These are phyloP conservation scores for Lactarius psammicola DNA, from an alignment of 768 basidiomycete species.

Conservation along the genomic window DNA sequence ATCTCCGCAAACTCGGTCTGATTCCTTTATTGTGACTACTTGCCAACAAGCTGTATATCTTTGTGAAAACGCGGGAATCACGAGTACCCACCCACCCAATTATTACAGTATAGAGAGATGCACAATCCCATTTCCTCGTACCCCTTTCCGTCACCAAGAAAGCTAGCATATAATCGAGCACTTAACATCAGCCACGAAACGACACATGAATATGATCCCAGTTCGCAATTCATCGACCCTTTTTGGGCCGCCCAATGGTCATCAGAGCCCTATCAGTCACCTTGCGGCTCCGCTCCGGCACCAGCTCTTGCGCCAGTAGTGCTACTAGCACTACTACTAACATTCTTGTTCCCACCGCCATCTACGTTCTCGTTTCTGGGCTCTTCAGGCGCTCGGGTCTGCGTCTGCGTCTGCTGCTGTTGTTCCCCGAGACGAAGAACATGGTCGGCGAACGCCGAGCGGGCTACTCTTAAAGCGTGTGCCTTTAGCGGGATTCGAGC, in stretches of 20 bases:
- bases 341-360: not conserved
- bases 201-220: no score
- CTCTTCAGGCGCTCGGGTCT: not conserved
- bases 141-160: not conserved
- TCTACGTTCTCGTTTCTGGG: not conserved
- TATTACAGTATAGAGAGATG: not conserved
- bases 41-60: no score
- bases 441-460: constrained; percentile 52
- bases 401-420: constrained; percentile 28
- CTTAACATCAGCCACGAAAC: not conserved
- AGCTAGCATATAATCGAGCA: not conserved
- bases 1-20: no score
- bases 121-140: not conserved
- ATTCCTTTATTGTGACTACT: no score
- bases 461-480: constrained; percentile 76
- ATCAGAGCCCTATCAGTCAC: not conserved
- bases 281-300: not conserved
- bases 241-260: not conserved
- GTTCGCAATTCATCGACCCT: not conserved
- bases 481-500: constrained; percentile 42
- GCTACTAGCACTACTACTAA: not conserved
- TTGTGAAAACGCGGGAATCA: no score
- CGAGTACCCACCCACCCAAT: no score
- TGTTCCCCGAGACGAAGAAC: constrained; percentile 35
- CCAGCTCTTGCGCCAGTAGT: not conserved